Base-by-base conservation (phyloP, 2,329 filamentous ascomycete species). In the Aureobasidium melanogenum region DNA sequence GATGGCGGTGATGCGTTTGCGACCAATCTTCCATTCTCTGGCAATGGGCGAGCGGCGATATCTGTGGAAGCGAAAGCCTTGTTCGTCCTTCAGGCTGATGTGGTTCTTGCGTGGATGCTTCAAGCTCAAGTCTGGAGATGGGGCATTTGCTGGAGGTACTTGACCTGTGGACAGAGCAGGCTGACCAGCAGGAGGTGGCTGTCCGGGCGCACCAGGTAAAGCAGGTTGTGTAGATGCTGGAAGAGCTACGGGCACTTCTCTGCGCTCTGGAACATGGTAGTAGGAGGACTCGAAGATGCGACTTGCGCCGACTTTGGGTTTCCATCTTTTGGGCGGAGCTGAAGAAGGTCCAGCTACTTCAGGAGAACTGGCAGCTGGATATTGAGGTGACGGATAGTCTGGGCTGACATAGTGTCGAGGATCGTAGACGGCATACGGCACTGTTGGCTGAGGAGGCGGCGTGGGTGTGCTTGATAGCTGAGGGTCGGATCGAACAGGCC, bases 1-100 rank as follows among this genome's bases (percentile, higher is more conserved):
- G 3, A 79, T 73, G 3, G 89, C 88, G 26, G 84, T 82, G 63
- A 88, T 83, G 63, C 87, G 77, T 72, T 92, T 93, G 65, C 87
- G 83, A 22, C 74, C 70, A 8, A 80, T 77, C 14, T 82, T 84
- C 89, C 83, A 93, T 67, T 91, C 87, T 69, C 88, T 81, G 32
- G 88, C 87, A 67, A 90, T 84, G 0, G 86, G 84, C 63, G 86
- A 82, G 28, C 82, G 79, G 64, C 86, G 81, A 63, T 75, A 72
- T 34, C 67, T 73, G 51, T 69, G 74, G 5, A 75, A 71, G 64
- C 70, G 77, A 61, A 76, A 78, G 8, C 69, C 73, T 50, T 76
- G 75, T 41, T 67, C 71, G 12, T 69, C 68, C 17, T 64, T 65
- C 7, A 74, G 65, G 30, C 69, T 71, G 64, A 73, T 67, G 60